phyloP scores from a whole-genome alignment of 2,329 filamentous ascomycete species.

The Clarireedia homoeocarpa region DNA sequence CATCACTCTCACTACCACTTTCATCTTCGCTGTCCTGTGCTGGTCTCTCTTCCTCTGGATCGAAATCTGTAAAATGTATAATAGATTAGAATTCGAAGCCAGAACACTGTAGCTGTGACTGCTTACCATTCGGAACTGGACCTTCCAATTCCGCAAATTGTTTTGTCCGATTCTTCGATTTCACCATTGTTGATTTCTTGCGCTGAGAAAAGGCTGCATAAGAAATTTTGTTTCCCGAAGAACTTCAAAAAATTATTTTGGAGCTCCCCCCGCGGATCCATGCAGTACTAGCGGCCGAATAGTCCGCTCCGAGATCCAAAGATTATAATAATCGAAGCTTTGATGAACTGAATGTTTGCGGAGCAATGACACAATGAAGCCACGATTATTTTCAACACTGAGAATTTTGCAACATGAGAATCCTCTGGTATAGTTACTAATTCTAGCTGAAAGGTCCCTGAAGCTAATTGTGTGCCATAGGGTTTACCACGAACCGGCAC shows the following conservation, averaged over 20 bases:
- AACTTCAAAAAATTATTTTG: slow-evolving; percentile 13
- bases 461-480: slow-evolving; percentile 36
- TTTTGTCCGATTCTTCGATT: slow-evolving; percentile 42
- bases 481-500: slow-evolving; percentile 74
- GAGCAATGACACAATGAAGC: slow-evolving; percentile 26
- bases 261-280: slow-evolving; percentile 22
- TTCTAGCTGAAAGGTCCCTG: background rate
- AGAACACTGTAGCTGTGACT: too few relatives aligned
- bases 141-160: slow-evolving; percentile 56
- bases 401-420: slow-evolving; percentile 68
- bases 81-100: background rate
- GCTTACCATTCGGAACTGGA: slow-evolving; percentile 48
- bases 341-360: background rate
- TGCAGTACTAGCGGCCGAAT: slow-evolving; percentile 21
- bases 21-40: slow-evolving; percentile 21
- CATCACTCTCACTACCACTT: slow-evolving; percentile 45
- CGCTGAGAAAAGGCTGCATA: slow-evolving; percentile 3
- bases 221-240: slow-evolving; percentile 15
- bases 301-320: slow-evolving; percentile 2
- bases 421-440: slow-evolving; percentile 56
- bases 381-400: slow-evolving; percentile 46
- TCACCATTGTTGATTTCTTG: slow-evolving; percentile 36
- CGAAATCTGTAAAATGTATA: slow-evolving; percentile 29
- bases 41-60: slow-evolving; percentile 31
- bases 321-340: too few relatives aligned